Evolutionary conservation across 148 eudicot genomes (phyloP), one percentile per base, ranked within the genome.

Genomic region (Simmondsia chinensis): DNA sequence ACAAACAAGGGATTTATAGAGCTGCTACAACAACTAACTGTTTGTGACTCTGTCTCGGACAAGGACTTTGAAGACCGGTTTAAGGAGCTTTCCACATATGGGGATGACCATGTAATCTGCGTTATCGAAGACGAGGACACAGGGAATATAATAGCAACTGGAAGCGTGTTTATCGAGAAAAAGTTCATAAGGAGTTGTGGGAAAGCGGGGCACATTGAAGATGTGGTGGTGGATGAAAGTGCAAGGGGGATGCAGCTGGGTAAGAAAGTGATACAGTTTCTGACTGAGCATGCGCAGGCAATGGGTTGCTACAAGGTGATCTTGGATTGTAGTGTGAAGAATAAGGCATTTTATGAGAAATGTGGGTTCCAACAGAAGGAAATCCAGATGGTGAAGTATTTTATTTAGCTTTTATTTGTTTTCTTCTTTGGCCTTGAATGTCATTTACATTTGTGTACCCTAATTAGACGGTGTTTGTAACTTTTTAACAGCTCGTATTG

Each of bases 271-370:
- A 39, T 84, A 4, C 69, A 24, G 20, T 89, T 66, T 43, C 82
- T 89, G 9, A 43, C 59, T 0, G 77, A 76, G 17, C 95, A 89
- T 58, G 84, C 93, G 14, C 49, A 14, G 29, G 50, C 66, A 5
- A 60, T 22, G 65, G 97, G 93, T 36, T 89, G 97, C 53, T 89
- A 89, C 60, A 89, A 89, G 71, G 97, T 89, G 54, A 81, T 89
- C 42, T 93, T 89, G 52, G 87, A 89, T 50, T 89, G 93, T 59
- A 67, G 75, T 46, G 19, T 19, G 14, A 72, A 73, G 21, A 89
- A 79, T 29, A 60, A 6, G 48, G 44, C 49, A 6, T 89, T 84
- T 39, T 81, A 89, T 54, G 88, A 81, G 70, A 81, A 82, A 64
- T 89, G 97, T 59, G 95, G 95, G 10, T 81, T 63, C 54, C 63